phyloP scores from a whole-genome alignment of 1,284 basidiomycete genomes.

The Ustilago xerochloae region DNA sequence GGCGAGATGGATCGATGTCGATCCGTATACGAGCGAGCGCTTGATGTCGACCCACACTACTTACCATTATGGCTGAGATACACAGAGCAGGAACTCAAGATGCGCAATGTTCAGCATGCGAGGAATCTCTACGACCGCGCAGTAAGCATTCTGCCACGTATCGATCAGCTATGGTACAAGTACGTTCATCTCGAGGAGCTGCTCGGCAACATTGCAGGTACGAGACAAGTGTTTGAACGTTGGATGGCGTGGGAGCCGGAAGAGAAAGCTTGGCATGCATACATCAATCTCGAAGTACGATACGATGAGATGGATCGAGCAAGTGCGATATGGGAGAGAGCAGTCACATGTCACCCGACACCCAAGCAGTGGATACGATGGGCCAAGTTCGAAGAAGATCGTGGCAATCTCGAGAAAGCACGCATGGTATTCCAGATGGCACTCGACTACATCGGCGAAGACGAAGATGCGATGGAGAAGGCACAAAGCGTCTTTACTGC shows the following conservation, averaged over 20 bases:
- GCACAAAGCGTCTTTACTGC: slow-evolving; percentile 94
- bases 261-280: slow-evolving; percentile 98
- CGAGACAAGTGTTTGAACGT: slow-evolving; percentile 95
- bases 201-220: slow-evolving; percentile 92
- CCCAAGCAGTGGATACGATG: slow-evolving; percentile 96
- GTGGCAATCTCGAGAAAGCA: slow-evolving; percentile 81
- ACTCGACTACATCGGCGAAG: slow-evolving; percentile 95
- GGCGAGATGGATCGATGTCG: slow-evolving; percentile 79
- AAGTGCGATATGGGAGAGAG: slow-evolving; percentile 91
- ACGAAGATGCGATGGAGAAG: slow-evolving; percentile 95
- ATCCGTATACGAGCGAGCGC: slow-evolving; percentile 93
- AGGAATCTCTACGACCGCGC: slow-evolving; percentile 97
- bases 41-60: slow-evolving; percentile 91
- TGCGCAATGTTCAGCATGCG: slow-evolving; percentile 94
- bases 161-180: slow-evolving; percentile 92
- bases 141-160: slow-evolving; percentile 91
- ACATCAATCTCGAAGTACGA: slow-evolving; percentile 94
- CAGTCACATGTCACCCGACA: slow-evolving; percentile 91
- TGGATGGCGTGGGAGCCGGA: slow-evolving; percentile 99
- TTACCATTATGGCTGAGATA: slow-evolving; percentile 94
- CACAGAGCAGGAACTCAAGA: slow-evolving; percentile 98
- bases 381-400: slow-evolving; percentile 96
- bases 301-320: slow-evolving; percentile 92
- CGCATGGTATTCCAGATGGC: slow-evolving; percentile 97
- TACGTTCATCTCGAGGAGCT: slow-evolving; percentile 98